Evolutionary conservation across 2,329 filamentous ascomycete genomes (phyloP).

Genomic region (Aspergillus piperis): DNA sequence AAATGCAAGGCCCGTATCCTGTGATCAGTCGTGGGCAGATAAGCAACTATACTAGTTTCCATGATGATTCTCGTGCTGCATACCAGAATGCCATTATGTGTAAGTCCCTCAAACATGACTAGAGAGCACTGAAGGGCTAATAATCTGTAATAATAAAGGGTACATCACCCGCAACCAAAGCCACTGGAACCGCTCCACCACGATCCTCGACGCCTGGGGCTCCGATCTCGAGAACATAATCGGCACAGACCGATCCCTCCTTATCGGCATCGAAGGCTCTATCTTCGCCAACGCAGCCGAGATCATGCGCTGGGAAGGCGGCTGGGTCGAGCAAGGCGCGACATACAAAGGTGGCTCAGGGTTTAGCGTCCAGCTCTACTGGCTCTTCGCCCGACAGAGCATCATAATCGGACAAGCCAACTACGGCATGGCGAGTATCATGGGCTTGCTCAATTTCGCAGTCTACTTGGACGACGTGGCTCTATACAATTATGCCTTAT

Average conservation of each 20-base stretch:
- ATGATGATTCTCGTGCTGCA: neutral
- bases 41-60: slow-evolving; percentile 3
- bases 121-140: too few species aligned
- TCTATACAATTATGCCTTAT: slow-evolving; percentile 46
- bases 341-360: slow-evolving; percentile 39
- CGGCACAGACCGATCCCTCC: slow-evolving; percentile 32
- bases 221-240: slow-evolving; percentile 18
- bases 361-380: slow-evolving; percentile 46
- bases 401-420: slow-evolving; percentile 46
- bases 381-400: slow-evolving; percentile 44
- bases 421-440: slow-evolving; percentile 47
- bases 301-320: slow-evolving; percentile 49
- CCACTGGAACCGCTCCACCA: slow-evolving; percentile 38
- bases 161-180: slow-evolving; percentile 42
- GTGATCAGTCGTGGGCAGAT: neutral
- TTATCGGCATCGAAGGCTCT: slow-evolving; percentile 44
- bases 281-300: slow-evolving; percentile 48
- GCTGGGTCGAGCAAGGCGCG: slow-evolving; percentile 41
- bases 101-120: neutral
- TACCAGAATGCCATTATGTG: slow-evolving; percentile 5
- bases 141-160: slow-evolving; percentile 18
- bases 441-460: slow-evolving; percentile 42
- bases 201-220: slow-evolving; percentile 39
- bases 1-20: neutral
- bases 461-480: slow-evolving; percentile 46